Evolutionary conservation across 176 grass and related monocot species (phyloP).

Genomic region (Oryza meyeriana): DNA sequence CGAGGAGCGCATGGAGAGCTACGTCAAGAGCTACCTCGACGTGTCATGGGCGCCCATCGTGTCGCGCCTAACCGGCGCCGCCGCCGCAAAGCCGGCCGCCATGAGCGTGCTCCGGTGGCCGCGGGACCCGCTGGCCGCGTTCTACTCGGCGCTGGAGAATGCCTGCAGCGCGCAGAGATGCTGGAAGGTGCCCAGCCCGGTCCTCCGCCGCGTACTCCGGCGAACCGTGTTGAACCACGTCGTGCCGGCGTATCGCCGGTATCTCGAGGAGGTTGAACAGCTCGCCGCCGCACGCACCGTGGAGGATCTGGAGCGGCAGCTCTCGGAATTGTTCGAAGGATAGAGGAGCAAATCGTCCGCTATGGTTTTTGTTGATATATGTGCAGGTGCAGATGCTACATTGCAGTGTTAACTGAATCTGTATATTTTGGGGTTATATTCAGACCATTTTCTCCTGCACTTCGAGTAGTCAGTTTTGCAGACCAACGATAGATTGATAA

Average conservation of each 20-base stretch:
- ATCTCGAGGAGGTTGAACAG: neutral
- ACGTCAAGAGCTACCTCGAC: constrained; percentile 24
- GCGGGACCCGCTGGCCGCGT: neutral
- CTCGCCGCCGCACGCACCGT: neutral
- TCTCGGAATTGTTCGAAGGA: constrained; percentile 36
- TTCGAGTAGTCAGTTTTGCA: neutral
- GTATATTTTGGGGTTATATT: neutral
- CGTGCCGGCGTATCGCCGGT: constrained; percentile 26
- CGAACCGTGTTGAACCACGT: neutral
- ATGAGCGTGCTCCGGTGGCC: neutral
- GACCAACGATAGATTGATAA: neutral
- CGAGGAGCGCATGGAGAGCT: constrained; percentile 31
- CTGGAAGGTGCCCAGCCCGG: constrained; percentile 42
- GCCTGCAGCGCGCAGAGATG: constrained; percentile 30
- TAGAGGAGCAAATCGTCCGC: neutral
- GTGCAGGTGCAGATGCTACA: too few species aligned
- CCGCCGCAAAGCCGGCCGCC: neutral
- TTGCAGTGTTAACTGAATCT: too few species aligned
- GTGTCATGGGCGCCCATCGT: constrained; percentile 21
- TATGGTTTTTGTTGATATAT: neutral
- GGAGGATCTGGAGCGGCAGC: constrained; percentile 31
- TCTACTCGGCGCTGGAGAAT: constrained; percentile 37
- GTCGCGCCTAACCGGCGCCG: neutral
- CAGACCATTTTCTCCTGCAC: neutral
- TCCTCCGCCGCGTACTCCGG: constrained; percentile 11